phyloP scores from a whole-genome alignment of 352 stramenopile species.

The Pythium brachiatum region DNA sequence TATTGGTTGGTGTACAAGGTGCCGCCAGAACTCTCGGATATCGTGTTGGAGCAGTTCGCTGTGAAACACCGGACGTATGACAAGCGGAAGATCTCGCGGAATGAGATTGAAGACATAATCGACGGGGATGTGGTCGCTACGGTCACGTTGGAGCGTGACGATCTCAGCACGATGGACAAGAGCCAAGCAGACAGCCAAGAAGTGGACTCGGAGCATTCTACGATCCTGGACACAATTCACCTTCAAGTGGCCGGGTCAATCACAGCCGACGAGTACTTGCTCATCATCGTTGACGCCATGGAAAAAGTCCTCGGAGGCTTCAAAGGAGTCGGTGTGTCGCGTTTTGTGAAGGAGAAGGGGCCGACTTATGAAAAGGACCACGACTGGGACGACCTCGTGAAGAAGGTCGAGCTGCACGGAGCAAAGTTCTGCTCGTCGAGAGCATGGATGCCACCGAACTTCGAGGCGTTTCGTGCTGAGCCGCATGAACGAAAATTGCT shows the following conservation, averaged over 20 bases:
- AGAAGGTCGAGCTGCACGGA: neutral
- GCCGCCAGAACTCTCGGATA: slow-evolving; percentile 11
- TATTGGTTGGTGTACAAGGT: slow-evolving; percentile 15
- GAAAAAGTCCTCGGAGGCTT: slow-evolving; percentile 10
- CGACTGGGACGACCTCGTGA: slow-evolving; percentile 1
- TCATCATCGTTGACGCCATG: slow-evolving; percentile 13
- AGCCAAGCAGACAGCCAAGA: slow-evolving; percentile 5
- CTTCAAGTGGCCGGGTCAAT: slow-evolving; percentile 11
- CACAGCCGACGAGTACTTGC: neutral
- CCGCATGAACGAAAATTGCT: too few relatives aligned
- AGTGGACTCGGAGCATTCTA: neutral
- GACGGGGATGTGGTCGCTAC: slow-evolving; percentile 1
- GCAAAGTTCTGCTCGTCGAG: neutral
- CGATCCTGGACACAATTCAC: slow-evolving; percentile 12
- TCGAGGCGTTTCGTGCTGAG: slow-evolving; percentile 1
- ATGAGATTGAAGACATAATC: slow-evolving; percentile 9
- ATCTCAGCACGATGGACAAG: slow-evolving; percentile 5
- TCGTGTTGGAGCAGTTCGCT: slow-evolving; percentile 13
- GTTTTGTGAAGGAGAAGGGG: slow-evolving; percentile 11
- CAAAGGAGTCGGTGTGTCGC: slow-evolving; percentile 1
- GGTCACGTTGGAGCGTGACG: slow-evolving; percentile 5
- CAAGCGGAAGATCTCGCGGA: slow-evolving; percentile 1
- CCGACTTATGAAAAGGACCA: neutral
- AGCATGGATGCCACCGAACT: slow-evolving; percentile 9
- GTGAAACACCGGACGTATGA: slow-evolving; percentile 2